phyloP scores from a whole-genome alignment of 345 rosid genomes.

The Populus alba region DNA sequence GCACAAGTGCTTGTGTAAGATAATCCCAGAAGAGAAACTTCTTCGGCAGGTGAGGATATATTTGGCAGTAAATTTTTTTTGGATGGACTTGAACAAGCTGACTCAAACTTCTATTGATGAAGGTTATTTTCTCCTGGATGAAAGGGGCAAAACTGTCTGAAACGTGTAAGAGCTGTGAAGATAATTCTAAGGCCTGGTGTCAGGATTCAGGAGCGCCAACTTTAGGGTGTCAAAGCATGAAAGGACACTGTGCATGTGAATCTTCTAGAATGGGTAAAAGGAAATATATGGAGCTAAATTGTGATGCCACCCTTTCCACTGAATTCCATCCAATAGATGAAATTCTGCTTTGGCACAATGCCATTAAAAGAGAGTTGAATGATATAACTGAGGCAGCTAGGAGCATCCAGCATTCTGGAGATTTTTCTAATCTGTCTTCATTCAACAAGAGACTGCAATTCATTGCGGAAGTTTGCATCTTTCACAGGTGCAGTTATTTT shows the following conservation, averaged over 20 bases:
- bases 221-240: conserved; percentile 17
- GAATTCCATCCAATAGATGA: conserved; percentile 48
- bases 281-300: conserved; percentile 39
- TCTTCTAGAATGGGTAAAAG: conserved; percentile 44
- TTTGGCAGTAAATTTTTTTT: not conserved
- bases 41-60: conserved; percentile 54
- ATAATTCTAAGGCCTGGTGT: conserved; percentile 12
- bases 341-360: conserved; percentile 62
- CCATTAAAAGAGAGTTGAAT: conserved; percentile 46
- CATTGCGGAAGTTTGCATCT: conserved; percentile 64
- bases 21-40: conserved; percentile 64
- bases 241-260: conserved; percentile 38
- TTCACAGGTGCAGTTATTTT: conserved; percentile 45
- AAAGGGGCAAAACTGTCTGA: conserved; percentile 36
- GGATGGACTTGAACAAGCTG: conserved; percentile 7
- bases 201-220: conserved; percentile 20
- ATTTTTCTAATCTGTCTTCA: conserved; percentile 46
- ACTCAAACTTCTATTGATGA: conserved; percentile 27
- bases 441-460: conserved; percentile 57
- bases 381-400: conserved; percentile 53
- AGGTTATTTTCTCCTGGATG: conserved; percentile 59
- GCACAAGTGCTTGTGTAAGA: conserved; percentile 57
- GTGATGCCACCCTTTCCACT: conserved; percentile 25
- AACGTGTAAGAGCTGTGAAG: conserved; percentile 24
- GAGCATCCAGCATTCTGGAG: conserved; percentile 47